Conservation (phyloP, 257 asterid species). For the Fraxinus pennsylvanica region DNA sequence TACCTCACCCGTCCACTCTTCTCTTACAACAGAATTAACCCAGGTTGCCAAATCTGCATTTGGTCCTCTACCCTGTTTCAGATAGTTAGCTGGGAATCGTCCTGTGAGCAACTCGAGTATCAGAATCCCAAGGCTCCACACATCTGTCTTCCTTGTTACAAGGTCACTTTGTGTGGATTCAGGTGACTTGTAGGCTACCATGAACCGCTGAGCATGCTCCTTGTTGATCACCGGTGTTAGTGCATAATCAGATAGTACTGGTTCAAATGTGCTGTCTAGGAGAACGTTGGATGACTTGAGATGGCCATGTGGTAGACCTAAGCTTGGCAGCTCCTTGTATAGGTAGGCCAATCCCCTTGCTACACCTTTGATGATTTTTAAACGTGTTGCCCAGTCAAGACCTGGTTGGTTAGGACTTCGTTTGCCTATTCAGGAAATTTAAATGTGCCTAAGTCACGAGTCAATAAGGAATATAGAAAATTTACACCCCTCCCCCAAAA, state of each 20-base stretch:
- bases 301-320: constrained; percentile 59
- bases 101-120: constrained; percentile 62
- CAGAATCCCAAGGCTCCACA: constrained; percentile 68
- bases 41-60: constrained; percentile 60
- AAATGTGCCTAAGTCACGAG: not conserved
- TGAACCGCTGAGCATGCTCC: constrained; percentile 57
- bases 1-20: constrained; percentile 65
- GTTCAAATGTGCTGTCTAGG: constrained; percentile 33
- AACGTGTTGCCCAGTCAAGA: constrained; percentile 57
- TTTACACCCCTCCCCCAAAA: not conserved
- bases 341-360: constrained; percentile 54
- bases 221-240: constrained; percentile 48
- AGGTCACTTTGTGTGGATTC: constrained; percentile 42
- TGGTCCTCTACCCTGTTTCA: constrained; percentile 51
- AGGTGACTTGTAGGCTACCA: constrained; percentile 67
- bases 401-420: constrained; percentile 37
- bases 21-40: constrained; percentile 62
- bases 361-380: constrained; percentile 60
- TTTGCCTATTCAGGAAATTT: constrained; percentile 35
- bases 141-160: constrained; percentile 45
- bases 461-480: not conserved
- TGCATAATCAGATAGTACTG: constrained; percentile 52
- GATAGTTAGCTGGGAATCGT: constrained; percentile 55
- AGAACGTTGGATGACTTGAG: constrained; percentile 67
- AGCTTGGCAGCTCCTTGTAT: constrained; percentile 38